These are phyloP conservation scores for Zygosaccharomyces pseudobailii DNA, from an alignment of 1,139 yeast genomes.

Conservation along the genomic window DNA sequence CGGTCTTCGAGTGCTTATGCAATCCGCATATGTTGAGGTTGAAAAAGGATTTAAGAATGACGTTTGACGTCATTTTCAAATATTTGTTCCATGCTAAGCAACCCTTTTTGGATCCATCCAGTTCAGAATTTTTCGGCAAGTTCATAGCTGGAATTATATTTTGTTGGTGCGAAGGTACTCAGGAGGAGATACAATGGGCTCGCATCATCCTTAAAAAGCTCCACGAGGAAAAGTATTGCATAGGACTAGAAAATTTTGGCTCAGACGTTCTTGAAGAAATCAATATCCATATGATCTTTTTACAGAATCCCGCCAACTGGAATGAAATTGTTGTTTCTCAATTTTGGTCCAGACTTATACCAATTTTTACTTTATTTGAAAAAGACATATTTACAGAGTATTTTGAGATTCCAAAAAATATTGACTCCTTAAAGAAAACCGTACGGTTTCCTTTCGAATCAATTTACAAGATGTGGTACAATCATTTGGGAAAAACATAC, in stretches of 20 bases:
- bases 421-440: slow-evolving; percentile 40
- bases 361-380: slow-evolving; percentile 42
- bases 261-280: slow-evolving; percentile 50
- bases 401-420: slow-evolving; percentile 43
- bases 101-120: slow-evolving; percentile 19
- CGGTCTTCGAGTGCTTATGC: slow-evolving; percentile 45
- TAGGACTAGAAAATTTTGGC: slow-evolving; percentile 25
- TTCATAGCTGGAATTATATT: slow-evolving; percentile 48
- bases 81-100: slow-evolving; percentile 28
- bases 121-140: slow-evolving; percentile 18
- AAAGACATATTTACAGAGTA: slow-evolving; percentile 38
- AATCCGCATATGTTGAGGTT: slow-evolving; percentile 49
- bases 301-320: slow-evolving; percentile 51
- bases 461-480: slow-evolving; percentile 40
- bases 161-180: slow-evolving; percentile 50
- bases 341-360: slow-evolving; percentile 51
- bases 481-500: slow-evolving; percentile 43
- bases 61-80: slow-evolving; percentile 36
- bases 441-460: slow-evolving; percentile 42
- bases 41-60: slow-evolving; percentile 33
- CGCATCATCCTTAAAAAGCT: slow-evolving; percentile 30
- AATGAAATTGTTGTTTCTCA: slow-evolving; percentile 40
- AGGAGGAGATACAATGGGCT: slow-evolving; percentile 46
- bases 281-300: slow-evolving; percentile 44
- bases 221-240: slow-evolving; percentile 17